These are phyloP conservation scores for Aureobasidium sp. DNA, from an alignment of 2,329 filamentous ascomycete genomes.

Conservation along the genomic window DNA sequence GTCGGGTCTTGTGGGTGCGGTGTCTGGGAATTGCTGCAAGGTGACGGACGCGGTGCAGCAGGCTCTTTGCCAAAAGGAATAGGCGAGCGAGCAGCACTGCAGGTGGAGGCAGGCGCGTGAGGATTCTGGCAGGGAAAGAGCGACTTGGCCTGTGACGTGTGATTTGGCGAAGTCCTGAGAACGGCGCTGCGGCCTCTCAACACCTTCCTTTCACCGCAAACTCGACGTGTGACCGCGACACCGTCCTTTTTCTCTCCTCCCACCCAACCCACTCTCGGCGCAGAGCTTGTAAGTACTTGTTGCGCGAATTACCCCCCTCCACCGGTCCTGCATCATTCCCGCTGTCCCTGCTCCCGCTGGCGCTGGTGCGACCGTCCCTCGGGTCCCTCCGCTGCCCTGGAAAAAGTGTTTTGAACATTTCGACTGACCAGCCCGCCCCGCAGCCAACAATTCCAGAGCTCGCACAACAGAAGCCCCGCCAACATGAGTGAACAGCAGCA, in stretches of 20 bases:
- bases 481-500: slow-evolving; percentile 81
- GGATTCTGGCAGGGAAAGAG: neutral
- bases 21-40: neutral
- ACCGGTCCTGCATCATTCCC: neutral
- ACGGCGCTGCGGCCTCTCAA: neutral
- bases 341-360: neutral
- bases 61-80: neutral
- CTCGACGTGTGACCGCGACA: slow-evolving; percentile 9
- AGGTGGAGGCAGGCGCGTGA: neutral
- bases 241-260: neutral
- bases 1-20: neutral
- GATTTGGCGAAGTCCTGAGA: neutral
- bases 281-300: slow-evolving; percentile 9
- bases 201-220: slow-evolving; percentile 8
- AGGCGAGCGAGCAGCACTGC: neutral
- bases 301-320: neutral
- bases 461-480: slow-evolving; percentile 23
- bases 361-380: neutral
- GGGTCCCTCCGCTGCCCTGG: neutral
- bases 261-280: slow-evolving; percentile 1
- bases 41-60: neutral
- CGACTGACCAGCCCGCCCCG: slow-evolving; percentile 6
- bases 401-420: slow-evolving; percentile 4
- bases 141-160: neutral
- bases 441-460: slow-evolving; percentile 7